Base-by-base conservation (phyloP, 148 eudicot species). In the Cornus controversa region DNA sequence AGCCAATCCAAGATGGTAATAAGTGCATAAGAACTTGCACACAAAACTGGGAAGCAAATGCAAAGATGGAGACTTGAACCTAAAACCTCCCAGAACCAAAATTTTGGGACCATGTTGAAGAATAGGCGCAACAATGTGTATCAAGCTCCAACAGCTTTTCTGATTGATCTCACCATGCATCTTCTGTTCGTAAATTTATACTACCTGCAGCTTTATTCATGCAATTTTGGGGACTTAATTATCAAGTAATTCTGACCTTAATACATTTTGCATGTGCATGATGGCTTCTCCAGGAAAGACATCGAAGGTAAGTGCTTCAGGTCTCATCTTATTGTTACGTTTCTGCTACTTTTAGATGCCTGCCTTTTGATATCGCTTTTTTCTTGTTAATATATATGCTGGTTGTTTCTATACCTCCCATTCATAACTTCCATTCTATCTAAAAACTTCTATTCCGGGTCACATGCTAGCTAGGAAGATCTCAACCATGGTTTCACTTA, bases 211-310 rank as follows among this genome's bases (percentile, higher is more conserved):
- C 71, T 78, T 78, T 68, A 50, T 31, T 36, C 63, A 71, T 66
- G 76, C 67, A 71, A 77, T 45, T 81, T 70, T 69, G 76, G 6
- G 78, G 70, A 67, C 74, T 84, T 73, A 40, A 15, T 79, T 36
- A 81, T 71, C 71, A 40, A 66, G 28, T 69, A 67, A 74, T 76
- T 74, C 72, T 81, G 78, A 77, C 80, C 40, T 70, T 67, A 40
- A 54, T 84, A 20, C 77, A 37, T 83, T 74, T 85, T 82, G 74
- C 72, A 64, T 80, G 69, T 84, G 76, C 73, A 73, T 53, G 73
- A 72, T 71, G 77, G 81, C 65, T 58, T 63, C 77, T 75, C 71
- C 91, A 92, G 97, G 97, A 58, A 92, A 89, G 84, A 88, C 90
- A 79, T 76, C 97, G 20, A 86, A 90, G 90, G 97, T 90, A 87